These are phyloP conservation scores for Fusarium sp. DNA, from an alignment of 2,329 filamentous ascomycete genomes.

Conservation along the genomic window DNA sequence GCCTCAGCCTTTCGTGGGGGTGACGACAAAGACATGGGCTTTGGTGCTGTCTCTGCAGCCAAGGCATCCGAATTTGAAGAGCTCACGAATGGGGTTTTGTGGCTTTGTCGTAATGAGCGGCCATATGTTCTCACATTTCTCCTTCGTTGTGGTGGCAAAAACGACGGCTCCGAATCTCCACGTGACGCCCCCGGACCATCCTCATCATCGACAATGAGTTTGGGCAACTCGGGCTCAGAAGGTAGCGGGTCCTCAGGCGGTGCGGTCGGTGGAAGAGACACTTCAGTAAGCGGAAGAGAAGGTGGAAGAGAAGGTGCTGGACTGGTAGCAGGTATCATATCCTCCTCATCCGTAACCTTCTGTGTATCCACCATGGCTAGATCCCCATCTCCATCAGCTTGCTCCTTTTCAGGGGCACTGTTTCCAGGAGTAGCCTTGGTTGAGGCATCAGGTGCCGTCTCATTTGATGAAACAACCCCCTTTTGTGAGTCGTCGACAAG, in stretches of 20 bases:
- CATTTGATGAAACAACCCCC: conserved; percentile 37
- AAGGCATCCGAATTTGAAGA: conserved; percentile 45
- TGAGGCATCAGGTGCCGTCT: conserved; percentile 40
- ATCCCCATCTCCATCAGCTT: conserved; percentile 22
- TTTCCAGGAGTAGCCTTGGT: conserved; percentile 48
- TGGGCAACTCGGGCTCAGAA: conserved; percentile 50
- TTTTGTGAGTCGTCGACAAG: conserved; percentile 42
- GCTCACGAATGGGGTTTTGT: conserved; percentile 42
- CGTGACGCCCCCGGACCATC: conserved; percentile 5
- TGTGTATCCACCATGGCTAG: conserved; percentile 13
- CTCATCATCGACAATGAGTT: conserved; percentile 40
- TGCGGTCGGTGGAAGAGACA: conserved; percentile 42
- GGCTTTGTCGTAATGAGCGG: conserved; percentile 26
- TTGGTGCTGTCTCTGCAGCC: conserved; percentile 17
- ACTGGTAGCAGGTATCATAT: conserved; percentile 54
- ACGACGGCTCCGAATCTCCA: conserved; percentile 42
- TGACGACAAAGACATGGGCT: conserved; percentile 21
- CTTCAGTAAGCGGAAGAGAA: conserved; percentile 42
- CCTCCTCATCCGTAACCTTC: conserved; percentile 42
- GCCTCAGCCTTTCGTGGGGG: conserved; percentile 8
- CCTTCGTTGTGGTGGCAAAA: conserved; percentile 39
- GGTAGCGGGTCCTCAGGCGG: conserved; percentile 31
- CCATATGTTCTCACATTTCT: conserved; percentile 38
- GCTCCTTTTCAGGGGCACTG: conserved; percentile 13
- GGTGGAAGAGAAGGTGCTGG: conserved; percentile 46